Evolutionary conservation across 108 stramenopile species (phyloP), one percentile per base, ranked within the genome.

Genomic region (Aureococcus anophagefferens): DNA sequence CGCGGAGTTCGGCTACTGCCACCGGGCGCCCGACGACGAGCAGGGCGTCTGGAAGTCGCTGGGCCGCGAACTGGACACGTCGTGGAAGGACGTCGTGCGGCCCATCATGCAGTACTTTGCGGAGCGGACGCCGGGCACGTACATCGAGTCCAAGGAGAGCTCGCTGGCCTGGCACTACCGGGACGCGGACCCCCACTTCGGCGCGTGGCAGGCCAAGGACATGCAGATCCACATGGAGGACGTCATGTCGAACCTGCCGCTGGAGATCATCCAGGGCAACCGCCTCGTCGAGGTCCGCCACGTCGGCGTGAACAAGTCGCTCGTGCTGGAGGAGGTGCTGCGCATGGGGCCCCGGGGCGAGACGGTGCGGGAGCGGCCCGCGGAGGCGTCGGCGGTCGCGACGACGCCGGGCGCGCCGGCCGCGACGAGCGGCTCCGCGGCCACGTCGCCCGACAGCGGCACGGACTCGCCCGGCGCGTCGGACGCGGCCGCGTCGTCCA

Each of bases 201-300:
- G 86, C 33, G 66, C 46, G 45, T 31, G 87, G 82, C 88, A 89
- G 72, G 79, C 83, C 87, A 96, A 79, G 81, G 94, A 98, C 91
- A 71, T 87, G 30, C 94, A 98, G 84, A 97, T 98, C 67, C 98
- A 99, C 75, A 69, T 99, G 51, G 85, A 84, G 15, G 90, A 89
- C 65, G 93, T 95, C 32, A 74, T 99, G 35, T 81, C 87, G 73
- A 86, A 84, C 59, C 93, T 90, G 75, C 84, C 93, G 32, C 90
- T 99, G 51, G 97, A 97, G 76, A 93, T 99, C 77, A 68, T 98
- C 62, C 90, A 91, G 36, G 74, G 86, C 18, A 69, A 68, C 14
- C 79, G 81, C 0, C 86, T 86, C 73, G 71, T 89, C 44, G 88
- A 89, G 69, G 87, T 89, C 35, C 74, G 88, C 9, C 88, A 86